Evolutionary conservation across 495 filamentous ascomycete genomes (phyloP), one percentile per base, ranked within the genome.

Genomic region (Hypoxylon cercidicola): DNA sequence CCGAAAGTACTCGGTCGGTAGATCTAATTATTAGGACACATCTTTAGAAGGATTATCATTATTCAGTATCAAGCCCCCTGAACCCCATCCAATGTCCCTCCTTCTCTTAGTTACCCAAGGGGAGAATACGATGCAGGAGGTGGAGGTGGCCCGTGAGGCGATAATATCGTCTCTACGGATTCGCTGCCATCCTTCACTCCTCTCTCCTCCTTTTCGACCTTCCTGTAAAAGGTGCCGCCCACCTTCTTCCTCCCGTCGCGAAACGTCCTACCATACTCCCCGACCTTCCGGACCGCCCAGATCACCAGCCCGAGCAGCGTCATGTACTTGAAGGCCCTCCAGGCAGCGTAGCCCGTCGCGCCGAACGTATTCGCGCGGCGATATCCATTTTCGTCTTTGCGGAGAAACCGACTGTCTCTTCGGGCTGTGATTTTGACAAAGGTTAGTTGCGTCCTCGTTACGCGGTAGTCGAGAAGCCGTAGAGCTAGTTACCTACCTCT

Each of bases 141-240:
- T 41, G 43, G 1, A 7, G 7, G 21, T 39, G 47, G 37, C 15
- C 40, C 50, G 4, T 19, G 4, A 6, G 51, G 35, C 10, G n/a
- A n/a, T n/a, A 46, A 46, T 16, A 20, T 43, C n/a, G 18, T 35
- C 0, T 0, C 45, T 9, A 18, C 28, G 4, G 39, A 16, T 13
- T 43, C 44, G 12, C 43, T 28, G 32, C 21, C 15, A 6, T 51
- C 35, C 30, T 44, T 58, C 19, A 47, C 16, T 13, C 47, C 64
- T 35, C 13, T 20, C 25, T 59, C 59, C 37, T 57, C 58, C 1
- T 68, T 49, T 0, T 47, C 54, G 15, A 62, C 16, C 35, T 62
- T 62, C 15, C 40, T 13, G 30, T 68, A 68, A 28, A 62, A 62
- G 20, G 52, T 58, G 6, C 59, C 54, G 32, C 64, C 64, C 3